phyloP scores from a whole-genome alignment of 164 flowering plant species.

The Aristolochia fimbriata region DNA sequence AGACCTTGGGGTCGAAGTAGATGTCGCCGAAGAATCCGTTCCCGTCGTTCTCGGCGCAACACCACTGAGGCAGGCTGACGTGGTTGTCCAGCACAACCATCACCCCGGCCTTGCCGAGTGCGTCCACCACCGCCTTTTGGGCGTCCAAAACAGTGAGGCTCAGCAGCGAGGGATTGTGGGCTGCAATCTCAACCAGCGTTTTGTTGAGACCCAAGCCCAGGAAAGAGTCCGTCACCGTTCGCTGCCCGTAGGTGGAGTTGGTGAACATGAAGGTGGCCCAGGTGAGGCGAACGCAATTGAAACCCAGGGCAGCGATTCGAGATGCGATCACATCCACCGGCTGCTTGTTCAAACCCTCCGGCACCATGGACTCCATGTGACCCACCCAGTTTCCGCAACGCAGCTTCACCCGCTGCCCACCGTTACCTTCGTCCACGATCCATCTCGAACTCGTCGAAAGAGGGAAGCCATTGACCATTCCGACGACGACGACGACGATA shows the following conservation, averaged over 20 bases:
- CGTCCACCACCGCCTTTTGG: conserved; percentile 12
- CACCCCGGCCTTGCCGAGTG: conserved; percentile 11
- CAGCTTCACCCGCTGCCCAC: conserved; percentile 32
- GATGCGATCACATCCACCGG: conserved; percentile 21
- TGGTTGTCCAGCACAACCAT: conserved; percentile 36
- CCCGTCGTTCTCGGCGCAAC: conserved; percentile 26
- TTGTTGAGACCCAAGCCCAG: conserved; percentile 5
- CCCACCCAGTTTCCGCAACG: conserved; percentile 37
- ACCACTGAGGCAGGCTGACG: conserved; percentile 31
- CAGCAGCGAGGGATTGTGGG: conserved; percentile 24
- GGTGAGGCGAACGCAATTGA: conserved; percentile 39
- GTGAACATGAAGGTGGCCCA: conserved; percentile 38
- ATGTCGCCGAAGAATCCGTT: conserved; percentile 37
- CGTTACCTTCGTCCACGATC: conserved; percentile 20
- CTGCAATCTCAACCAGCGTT: conserved; percentile 15
- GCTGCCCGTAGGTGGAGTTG: neutral
- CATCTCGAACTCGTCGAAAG: conserved; percentile 32
- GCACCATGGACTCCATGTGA: conserved; percentile 29
- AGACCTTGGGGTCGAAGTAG: conserved; percentile 23
- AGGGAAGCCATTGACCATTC: conserved; percentile 10
- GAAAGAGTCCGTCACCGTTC: conserved; percentile 20
- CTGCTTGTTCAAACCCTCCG: conserved; percentile 34
- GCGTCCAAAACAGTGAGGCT: conserved; percentile 19
- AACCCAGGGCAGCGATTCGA: conserved; percentile 20
- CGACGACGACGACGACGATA: neutral